A percentile compares a stretch with the other conserved stretches of the same genome.
These are phyloP conservation scores for Aspergillus affinis DNA, from an alignment of 495 filamentous ascomycete species.

Conservation along the genomic window DNA sequence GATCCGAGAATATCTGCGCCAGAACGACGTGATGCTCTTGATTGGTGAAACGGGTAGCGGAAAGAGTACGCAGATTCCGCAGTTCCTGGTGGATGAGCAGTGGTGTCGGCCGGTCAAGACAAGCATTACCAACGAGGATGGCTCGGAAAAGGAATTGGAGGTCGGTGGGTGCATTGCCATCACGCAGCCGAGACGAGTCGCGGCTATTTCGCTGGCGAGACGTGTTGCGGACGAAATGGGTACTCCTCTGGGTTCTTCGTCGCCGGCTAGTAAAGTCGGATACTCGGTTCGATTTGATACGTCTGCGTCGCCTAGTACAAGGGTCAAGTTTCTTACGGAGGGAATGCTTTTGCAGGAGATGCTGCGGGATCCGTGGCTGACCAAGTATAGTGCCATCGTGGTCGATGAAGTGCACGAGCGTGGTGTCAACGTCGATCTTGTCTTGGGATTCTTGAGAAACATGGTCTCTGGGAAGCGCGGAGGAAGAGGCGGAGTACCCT, in stretches of 20 bases:
- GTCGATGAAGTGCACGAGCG: constrained; percentile 98
- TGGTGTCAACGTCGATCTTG: constrained; percentile 91
- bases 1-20: constrained; percentile 62
- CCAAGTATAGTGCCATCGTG: constrained; percentile 82
- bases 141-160: constrained; percentile 45
- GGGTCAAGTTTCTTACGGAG: constrained; percentile 93
- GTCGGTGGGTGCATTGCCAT: constrained; percentile 91
- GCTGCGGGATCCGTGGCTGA: constrained; percentile 78
- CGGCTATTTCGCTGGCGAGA: constrained; percentile 86
- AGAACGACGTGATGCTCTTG: constrained; percentile 77
- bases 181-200: constrained; percentile 90
- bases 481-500: constrained; percentile 64
- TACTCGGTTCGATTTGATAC: constrained; percentile 94
- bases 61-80: constrained; percentile 95
- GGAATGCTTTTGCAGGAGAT: constrained; percentile 97
- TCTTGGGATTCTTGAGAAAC: constrained; percentile 82
- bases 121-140: constrained; percentile 41
- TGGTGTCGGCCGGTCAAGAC: constrained; percentile 69
- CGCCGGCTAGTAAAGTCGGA: constrained; percentile 74
- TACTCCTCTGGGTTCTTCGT: constrained; percentile 66
- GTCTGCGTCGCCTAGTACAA: constrained; percentile 69
- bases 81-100: constrained; percentile 75
- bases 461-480: constrained; percentile 56
- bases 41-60: constrained; percentile 95
- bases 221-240: constrained; percentile 92